These are phyloP conservation scores for Penicillium antarcticum DNA, from an alignment of 495 filamentous ascomycete genomes.

Conservation along the genomic window DNA sequence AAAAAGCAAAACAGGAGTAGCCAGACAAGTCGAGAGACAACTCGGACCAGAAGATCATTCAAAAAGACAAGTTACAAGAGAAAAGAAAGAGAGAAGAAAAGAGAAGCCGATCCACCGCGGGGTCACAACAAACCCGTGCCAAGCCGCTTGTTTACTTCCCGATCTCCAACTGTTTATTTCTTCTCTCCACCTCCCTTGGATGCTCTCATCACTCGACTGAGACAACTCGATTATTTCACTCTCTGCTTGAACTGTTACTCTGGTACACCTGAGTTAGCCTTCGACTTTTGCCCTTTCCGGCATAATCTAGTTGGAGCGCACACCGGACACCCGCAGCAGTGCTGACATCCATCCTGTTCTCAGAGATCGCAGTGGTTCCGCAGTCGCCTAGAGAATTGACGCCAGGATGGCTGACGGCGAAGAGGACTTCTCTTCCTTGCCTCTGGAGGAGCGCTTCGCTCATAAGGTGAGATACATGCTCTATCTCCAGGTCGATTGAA, in stretches of 20 bases:
- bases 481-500: background rate
- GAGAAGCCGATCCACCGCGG: conserved; percentile 21
- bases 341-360: background rate
- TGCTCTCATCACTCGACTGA: background rate
- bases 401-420: conserved; percentile 55
- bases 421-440: conserved; percentile 80
- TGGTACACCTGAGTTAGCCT: no score
- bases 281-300: background rate
- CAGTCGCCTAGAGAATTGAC: background rate
- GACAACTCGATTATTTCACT: background rate
- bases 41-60: no score
- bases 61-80: background rate
- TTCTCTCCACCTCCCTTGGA: conserved; percentile 2
- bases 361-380: background rate
- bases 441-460: conserved; percentile 75
- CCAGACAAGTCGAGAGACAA: no score
- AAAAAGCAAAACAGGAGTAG: no score
- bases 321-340: background rate
- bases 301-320: background rate
- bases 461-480: conserved; percentile 66
- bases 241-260: background rate
- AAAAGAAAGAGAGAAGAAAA: background rate
- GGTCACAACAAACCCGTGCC: conserved; percentile 32
- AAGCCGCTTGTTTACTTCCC: conserved; percentile 33
- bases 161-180: conserved; percentile 26